Percentiles rank a stretch among this genome's conserved stretches.
phyloP scores from a whole-genome alignment of 2,329 filamentous ascomycete species.

The Pseudodiploospora longispora region DNA sequence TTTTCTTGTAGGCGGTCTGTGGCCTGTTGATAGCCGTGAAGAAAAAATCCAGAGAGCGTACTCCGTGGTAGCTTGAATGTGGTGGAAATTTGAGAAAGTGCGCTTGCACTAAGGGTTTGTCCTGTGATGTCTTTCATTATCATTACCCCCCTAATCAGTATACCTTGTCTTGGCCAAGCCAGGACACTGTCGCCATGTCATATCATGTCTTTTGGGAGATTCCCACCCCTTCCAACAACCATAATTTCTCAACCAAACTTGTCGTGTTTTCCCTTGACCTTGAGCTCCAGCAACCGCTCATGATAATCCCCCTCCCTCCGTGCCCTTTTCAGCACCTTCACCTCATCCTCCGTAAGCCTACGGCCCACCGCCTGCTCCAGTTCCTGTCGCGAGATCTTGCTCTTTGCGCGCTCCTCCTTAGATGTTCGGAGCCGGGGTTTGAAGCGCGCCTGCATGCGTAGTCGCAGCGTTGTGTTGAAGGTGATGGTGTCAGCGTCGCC shows the following conservation, averaged over 20 bases:
- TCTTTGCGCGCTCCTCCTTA: slow-evolving; percentile 74
- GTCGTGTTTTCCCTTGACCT: slow-evolving; percentile 89
- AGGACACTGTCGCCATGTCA: no score
- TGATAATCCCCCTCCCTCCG: slow-evolving; percentile 83
- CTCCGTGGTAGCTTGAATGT: no score
- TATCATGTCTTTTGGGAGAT: no score
- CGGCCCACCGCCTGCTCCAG: slow-evolving; percentile 74
- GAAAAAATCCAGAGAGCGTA: no score
- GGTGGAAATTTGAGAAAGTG: no score
- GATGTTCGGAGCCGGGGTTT: slow-evolving; percentile 73
- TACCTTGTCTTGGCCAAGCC: no score
- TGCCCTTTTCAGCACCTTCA: slow-evolving; percentile 73
- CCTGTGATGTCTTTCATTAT: no score
- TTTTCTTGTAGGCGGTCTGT: no score
- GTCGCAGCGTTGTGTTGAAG: slow-evolving; percentile 64
- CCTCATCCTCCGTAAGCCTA: slow-evolving; percentile 74
- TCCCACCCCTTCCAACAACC: background rate
- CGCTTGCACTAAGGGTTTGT: no score
- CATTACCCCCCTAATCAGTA: no score
- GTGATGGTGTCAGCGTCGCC: slow-evolving; percentile 63
- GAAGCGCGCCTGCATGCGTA: slow-evolving; percentile 93
- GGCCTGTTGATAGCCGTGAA: no score
- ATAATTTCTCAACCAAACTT: slow-evolving; percentile 47
- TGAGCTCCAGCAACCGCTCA: slow-evolving; percentile 75
- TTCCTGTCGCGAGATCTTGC: slow-evolving; percentile 81